These are phyloP conservation scores for Candida peoriensis DNA, from an alignment of 805 yeast genomes.

Conservation along the genomic window DNA sequence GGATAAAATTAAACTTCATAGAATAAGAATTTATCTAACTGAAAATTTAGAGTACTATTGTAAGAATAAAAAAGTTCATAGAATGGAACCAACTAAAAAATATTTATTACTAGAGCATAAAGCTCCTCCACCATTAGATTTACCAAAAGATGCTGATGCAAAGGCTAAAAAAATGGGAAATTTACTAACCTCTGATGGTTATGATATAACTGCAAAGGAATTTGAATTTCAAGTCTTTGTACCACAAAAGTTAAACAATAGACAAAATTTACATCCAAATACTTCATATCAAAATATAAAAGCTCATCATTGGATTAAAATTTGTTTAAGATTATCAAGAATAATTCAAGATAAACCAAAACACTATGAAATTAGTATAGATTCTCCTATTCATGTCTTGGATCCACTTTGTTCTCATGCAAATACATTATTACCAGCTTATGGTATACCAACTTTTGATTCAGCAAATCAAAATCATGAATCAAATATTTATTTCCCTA, in stretches of 20 bases:
- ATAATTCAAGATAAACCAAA: conserved; percentile 67
- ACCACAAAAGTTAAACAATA: conserved; percentile 60
- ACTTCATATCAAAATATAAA: conserved; percentile 76
- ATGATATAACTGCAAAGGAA: conserved; percentile 67
- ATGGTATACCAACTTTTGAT: conserved; percentile 32
- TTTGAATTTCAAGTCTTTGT: conserved; percentile 83
- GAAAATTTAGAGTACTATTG: conserved; percentile 92
- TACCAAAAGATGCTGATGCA: conserved; percentile 28
- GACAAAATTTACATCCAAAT: conserved; percentile 72
- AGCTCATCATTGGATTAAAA: conserved; percentile 93
- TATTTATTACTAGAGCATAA: conserved; percentile 75
- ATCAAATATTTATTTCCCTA: conserved; percentile 37
- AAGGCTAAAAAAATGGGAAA: conserved; percentile 39
- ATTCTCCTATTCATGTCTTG: conserved; percentile 85
- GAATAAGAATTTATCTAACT: conserved; percentile 79
- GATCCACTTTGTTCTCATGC: conserved; percentile 77
- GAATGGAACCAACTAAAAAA: conserved; percentile 87
- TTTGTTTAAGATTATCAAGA: conserved; percentile 74
- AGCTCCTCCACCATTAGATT: conserved; percentile 41
- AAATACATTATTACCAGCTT: conserved; percentile 72
- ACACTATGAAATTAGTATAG: conserved; percentile 92
- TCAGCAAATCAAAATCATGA: conserved; percentile 18
- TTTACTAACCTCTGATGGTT: conserved; percentile 30
- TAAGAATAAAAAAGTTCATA: conserved; percentile 77
- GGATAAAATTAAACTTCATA: conserved; percentile 79